These are phyloP conservation scores for Parmales sp. DNA, from an alignment of 108 stramenopile species.

Conservation along the genomic window DNA sequence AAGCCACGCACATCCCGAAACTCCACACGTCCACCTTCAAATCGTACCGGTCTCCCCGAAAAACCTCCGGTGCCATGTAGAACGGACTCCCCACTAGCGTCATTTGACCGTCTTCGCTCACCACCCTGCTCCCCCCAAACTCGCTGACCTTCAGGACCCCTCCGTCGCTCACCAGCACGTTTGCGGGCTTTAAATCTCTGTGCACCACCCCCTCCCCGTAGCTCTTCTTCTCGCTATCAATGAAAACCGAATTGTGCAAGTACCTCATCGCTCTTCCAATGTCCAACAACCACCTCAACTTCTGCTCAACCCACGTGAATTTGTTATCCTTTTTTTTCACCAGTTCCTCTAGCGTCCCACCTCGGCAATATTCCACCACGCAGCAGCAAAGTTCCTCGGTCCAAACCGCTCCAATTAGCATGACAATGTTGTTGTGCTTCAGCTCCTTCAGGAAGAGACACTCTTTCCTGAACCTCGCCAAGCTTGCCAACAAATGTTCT, in stretches of 20 bases:
- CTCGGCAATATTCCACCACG: background rate
- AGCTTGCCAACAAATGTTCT: no score
- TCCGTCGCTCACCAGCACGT: background rate
- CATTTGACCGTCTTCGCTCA: background rate
- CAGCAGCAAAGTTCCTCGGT: background rate
- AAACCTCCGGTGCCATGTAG: constrained; percentile 39
- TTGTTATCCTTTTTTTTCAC: background rate
- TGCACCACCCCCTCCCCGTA: background rate
- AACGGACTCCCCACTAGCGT: constrained; percentile 17
- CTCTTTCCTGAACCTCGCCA: background rate
- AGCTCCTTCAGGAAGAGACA: background rate
- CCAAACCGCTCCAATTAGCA: background rate
- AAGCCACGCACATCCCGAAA: constrained; percentile 44
- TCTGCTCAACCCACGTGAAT: background rate
- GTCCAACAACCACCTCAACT: background rate
- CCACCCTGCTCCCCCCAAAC: background rate
- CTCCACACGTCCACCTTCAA: constrained; percentile 47
- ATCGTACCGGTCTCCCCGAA: constrained; percentile 17
- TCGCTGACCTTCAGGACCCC: background rate
- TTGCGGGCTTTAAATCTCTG: background rate
- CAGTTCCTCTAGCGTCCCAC: background rate
- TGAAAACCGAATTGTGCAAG: background rate
- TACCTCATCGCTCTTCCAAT: background rate
- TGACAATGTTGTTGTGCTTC: background rate
- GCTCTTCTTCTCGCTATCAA: background rate